Conservation (phyloP, 2,329 filamentous ascomycete species). For the Chrysoporthe puriensis region DNA sequence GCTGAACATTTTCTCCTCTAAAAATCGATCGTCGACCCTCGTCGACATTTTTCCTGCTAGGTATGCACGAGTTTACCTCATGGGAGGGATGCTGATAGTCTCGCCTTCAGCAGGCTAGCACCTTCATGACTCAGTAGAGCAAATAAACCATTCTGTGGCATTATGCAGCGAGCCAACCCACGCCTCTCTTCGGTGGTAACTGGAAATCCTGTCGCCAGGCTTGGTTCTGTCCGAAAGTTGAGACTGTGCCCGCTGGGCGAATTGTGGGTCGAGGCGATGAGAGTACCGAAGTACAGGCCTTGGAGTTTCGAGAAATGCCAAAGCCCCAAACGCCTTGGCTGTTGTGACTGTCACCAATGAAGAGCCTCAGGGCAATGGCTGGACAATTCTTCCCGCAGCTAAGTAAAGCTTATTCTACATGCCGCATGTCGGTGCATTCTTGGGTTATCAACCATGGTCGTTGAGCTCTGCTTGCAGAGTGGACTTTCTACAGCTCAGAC, state of each 20-base stretch:
- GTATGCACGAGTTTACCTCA: background rate
- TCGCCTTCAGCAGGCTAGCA: too few species aligned
- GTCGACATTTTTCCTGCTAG: background rate
- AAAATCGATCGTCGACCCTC: background rate
- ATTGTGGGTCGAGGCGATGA: slow-evolving; percentile 16
- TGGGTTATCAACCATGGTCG: background rate
- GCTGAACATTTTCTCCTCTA: background rate
- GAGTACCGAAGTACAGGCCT: too few species aligned
- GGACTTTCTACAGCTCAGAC: background rate
- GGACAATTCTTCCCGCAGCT: background rate
- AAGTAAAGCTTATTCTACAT: background rate
- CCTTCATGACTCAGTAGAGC: background rate
- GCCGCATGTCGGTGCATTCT: background rate
- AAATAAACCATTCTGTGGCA: background rate
- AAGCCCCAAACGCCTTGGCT: slow-evolving; percentile 23
- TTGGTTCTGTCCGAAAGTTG: slow-evolving; percentile 15
- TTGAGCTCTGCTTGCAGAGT: background rate
- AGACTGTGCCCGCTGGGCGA: slow-evolving; percentile 1
- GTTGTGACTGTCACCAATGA: slow-evolving; percentile 11
- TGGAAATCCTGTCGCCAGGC: background rate
- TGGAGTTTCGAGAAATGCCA: background rate
- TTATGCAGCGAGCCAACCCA: background rate
- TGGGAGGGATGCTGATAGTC: background rate
- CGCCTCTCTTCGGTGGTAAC: slow-evolving; percentile 1
- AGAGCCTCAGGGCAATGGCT: background rate